A percentile compares a stretch with the other conserved stretches of the same genome.
phyloP scores from a whole-genome alignment of 305 asterid species.

The Euphrasia arctica region DNA sequence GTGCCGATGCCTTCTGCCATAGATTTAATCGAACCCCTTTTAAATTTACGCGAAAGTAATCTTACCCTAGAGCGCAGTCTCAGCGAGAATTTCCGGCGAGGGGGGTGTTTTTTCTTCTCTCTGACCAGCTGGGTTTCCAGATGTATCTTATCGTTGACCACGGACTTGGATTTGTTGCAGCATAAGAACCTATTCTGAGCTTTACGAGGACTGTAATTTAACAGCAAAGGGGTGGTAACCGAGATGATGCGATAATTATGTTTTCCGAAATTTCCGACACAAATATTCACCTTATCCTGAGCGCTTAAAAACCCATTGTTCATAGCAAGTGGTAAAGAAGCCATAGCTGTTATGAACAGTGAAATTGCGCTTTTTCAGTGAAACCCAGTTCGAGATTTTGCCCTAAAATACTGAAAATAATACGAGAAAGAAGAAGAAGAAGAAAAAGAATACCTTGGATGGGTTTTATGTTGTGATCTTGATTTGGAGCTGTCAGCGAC shows the following conservation, averaged over 20 bases:
- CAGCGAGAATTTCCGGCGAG: conserved; percentile 47
- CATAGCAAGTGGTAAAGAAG: conserved; percentile 70
- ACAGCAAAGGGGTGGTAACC: conserved; percentile 37
- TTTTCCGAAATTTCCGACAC: conserved; percentile 37
- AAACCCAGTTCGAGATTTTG: conserved; percentile 26
- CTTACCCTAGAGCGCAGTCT: conserved; percentile 68
- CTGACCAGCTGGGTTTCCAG: conserved; percentile 39
- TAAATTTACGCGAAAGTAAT: conserved; percentile 52
- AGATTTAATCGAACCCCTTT: conserved; percentile 48
- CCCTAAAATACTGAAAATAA: conserved; percentile 22
- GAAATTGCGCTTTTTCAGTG: conserved; percentile 11
- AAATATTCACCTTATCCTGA: conserved; percentile 39
- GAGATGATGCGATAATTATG: conserved; percentile 31
- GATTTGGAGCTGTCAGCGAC: conserved; percentile 3
- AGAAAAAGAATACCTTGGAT: conserved; percentile 25
- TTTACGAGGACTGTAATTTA: conserved; percentile 34
- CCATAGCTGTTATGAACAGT: conserved; percentile 39
- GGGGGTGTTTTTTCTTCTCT: conserved; percentile 36
- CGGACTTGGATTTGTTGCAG: conserved; percentile 41
- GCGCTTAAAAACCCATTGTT: conserved; percentile 42
- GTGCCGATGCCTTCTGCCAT: conserved; percentile 44
- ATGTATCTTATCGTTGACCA: conserved; percentile 38
- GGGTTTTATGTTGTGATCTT: neutral
- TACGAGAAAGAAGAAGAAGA: conserved; percentile 12
- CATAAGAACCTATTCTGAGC: conserved; percentile 38